Percentiles rank a stretch among this genome's conserved stretches.
Evolutionary conservation across 2,329 filamentous ascomycete species (phyloP).

Genomic region (Fusarium hostae): DNA sequence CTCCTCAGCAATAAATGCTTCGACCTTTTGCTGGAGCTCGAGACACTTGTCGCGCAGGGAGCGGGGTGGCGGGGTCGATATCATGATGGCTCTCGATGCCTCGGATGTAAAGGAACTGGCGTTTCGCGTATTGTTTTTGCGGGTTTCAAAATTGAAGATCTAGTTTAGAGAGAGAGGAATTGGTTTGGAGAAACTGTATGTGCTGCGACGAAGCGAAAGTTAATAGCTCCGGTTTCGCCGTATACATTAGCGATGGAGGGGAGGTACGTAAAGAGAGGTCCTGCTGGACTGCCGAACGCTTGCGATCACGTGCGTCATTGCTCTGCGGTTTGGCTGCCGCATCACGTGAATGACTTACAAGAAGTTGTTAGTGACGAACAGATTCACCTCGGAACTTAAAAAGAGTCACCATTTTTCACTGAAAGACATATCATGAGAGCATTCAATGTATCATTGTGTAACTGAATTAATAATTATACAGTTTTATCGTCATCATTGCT

Average conservation of each 20-base stretch:
- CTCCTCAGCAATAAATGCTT: slow-evolving; percentile 72
- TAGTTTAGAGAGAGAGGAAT: neutral
- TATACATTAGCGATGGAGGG: neutral
- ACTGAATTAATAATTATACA: neutral
- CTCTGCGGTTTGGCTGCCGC: slow-evolving; percentile 1
- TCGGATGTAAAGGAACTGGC: slow-evolving; percentile 1
- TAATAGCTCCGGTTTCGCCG: slow-evolving; percentile 35
- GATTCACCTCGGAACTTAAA: neutral
- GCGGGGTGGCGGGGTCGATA: slow-evolving; percentile 38
- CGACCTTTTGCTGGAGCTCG: slow-evolving; percentile 68
- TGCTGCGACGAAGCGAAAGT: slow-evolving; percentile 9
- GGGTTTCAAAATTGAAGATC: neutral
- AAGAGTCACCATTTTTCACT: neutral
- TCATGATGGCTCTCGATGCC: slow-evolving; percentile 27
- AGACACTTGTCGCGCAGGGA: slow-evolving; percentile 57
- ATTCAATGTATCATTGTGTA: neutral
- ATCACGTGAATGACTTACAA: slow-evolving; percentile 16
- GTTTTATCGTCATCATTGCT: neutral
- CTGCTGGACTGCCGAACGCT: slow-evolving; percentile 14
- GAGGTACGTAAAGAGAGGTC: slow-evolving; percentile 25
- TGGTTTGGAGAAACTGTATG: slow-evolving; percentile 3
- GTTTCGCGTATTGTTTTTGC: neutral
- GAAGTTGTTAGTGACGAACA: neutral
- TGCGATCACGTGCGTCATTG: slow-evolving; percentile 19
- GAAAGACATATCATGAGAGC: neutral